These are phyloP conservation scores for Phytophthora syringae DNA, from an alignment of 352 stramenopile species.

Conservation along the genomic window DNA sequence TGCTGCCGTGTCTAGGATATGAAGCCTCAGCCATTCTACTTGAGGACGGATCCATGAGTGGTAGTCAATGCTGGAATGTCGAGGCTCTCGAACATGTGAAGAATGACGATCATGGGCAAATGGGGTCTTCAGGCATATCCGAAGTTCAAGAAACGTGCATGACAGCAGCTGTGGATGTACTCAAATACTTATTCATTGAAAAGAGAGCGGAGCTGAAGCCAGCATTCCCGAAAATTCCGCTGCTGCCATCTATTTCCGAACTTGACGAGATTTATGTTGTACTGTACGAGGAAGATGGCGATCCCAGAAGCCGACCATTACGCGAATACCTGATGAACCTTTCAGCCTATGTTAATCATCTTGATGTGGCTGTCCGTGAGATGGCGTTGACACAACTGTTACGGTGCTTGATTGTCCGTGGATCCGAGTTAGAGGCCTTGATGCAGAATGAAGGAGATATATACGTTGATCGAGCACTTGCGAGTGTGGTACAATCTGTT, in stretches of 20 bases:
- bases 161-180: constrained; percentile 38
- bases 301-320: constrained; percentile 51
- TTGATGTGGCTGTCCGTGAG: constrained; percentile 81
- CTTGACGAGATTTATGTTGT: constrained; percentile 70
- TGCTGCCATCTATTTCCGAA: constrained; percentile 71
- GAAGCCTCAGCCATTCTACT: constrained; percentile 50
- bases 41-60: constrained; percentile 31
- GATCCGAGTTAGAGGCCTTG: constrained; percentile 62
- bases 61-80: constrained; percentile 48
- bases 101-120: constrained; percentile 13
- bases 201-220: constrained; percentile 61
- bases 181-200: constrained; percentile 84
- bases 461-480: constrained; percentile 65
- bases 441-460: constrained; percentile 78
- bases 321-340: constrained; percentile 65
- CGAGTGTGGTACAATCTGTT: constrained; percentile 69
- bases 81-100: constrained; percentile 41
- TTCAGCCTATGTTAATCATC: constrained; percentile 75
- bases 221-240: constrained; percentile 69
- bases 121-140: constrained; percentile 12
- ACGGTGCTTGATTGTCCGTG: constrained; percentile 64
- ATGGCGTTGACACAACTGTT: constrained; percentile 77
- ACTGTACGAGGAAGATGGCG: constrained; percentile 65
- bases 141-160: constrained; percentile 31
- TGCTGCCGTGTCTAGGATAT: constrained; percentile 75